A percentile compares a stretch with the other conserved stretches of the same genome.
Evolutionary conservation across 768 basidiomycete genomes (phyloP).

Genomic region (Kwoniella shandongensis): DNA sequence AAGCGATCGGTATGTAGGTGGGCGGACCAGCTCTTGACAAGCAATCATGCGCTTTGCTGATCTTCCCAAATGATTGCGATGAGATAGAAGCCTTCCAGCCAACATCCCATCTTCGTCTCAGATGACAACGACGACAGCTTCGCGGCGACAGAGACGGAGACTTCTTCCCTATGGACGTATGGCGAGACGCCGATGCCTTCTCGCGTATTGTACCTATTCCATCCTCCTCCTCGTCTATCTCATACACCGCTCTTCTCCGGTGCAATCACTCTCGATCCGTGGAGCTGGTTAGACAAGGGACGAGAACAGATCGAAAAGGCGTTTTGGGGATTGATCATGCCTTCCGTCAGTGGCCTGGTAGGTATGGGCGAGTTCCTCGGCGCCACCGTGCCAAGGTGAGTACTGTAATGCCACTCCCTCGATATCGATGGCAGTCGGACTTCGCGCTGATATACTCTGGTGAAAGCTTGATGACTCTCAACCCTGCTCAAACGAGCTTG

Average conservation of each 20-base stretch:
- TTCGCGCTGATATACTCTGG: not conserved
- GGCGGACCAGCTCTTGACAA: too few species aligned
- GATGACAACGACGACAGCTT: too few species aligned
- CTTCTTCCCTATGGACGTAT: slow-evolving; percentile 14
- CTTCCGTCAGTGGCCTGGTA: slow-evolving; percentile 16
- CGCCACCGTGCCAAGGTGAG: slow-evolving; percentile 11
- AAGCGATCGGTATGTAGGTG: slow-evolving; percentile 4
- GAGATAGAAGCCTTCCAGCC: too few species aligned
- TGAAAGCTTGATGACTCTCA: slow-evolving; percentile 10
- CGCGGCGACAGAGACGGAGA: too few species aligned
- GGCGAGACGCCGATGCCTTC: slow-evolving; percentile 16
- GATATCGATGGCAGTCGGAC: not conserved
- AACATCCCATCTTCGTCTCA: too few species aligned
- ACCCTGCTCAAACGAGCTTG: slow-evolving; percentile 4
- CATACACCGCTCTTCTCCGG: not conserved
- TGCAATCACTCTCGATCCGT: slow-evolving; percentile 8
- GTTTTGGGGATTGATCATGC: slow-evolving; percentile 18
- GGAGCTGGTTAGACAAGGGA: slow-evolving; percentile 15
- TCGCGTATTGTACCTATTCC: slow-evolving; percentile 17
- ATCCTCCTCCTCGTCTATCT: slow-evolving; percentile 4
- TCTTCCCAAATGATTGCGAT: too few species aligned
- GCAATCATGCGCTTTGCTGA: too few species aligned
- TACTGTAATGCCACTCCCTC: not conserved
- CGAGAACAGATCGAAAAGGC: slow-evolving; percentile 13
- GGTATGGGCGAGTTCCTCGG: slow-evolving; percentile 10